phyloP scores from a whole-genome alignment of 2,329 filamentous ascomycete species.

The Myrmaecium sp. region DNA sequence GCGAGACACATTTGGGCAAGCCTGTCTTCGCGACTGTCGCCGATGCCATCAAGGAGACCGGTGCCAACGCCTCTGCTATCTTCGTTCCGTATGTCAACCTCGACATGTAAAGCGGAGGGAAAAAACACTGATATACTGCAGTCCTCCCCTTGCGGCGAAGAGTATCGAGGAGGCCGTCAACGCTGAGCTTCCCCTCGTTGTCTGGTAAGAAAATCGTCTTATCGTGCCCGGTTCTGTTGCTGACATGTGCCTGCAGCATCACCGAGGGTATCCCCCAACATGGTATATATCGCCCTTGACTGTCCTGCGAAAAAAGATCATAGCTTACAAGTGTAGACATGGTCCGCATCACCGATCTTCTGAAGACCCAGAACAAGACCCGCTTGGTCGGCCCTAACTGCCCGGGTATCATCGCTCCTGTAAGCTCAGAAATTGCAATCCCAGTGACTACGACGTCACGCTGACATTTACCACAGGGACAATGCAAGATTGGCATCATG shows the following conservation, averaged over 20 bases:
- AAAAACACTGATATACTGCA: slow-evolving; percentile 23
- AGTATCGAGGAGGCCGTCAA: slow-evolving; percentile 93
- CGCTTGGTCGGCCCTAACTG: slow-evolving; percentile 95
- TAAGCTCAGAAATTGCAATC: slow-evolving; percentile 18
- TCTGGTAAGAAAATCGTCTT: slow-evolving; percentile 43
- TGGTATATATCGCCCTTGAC: slow-evolving; percentile 35
- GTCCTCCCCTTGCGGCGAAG: slow-evolving; percentile 76
- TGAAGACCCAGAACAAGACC: slow-evolving; percentile 95
- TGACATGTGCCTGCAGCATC: slow-evolving; percentile 37
- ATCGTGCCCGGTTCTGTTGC: slow-evolving; percentile 7
- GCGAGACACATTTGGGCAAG: slow-evolving; percentile 69
- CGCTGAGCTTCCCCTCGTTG: slow-evolving; percentile 85
- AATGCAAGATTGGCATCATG: slow-evolving; percentile 99
- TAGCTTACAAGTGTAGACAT: slow-evolving; percentile 48
- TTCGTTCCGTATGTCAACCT: slow-evolving; percentile 63
- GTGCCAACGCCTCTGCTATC: slow-evolving; percentile 81
- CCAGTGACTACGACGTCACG: background rate
- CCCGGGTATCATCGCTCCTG: slow-evolving; percentile 81
- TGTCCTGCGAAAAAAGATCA: too few relatives aligned
- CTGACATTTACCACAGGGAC: slow-evolving; percentile 39
- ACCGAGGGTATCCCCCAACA: slow-evolving; percentile 97
- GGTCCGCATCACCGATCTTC: slow-evolving; percentile 95
- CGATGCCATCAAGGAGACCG: slow-evolving; percentile 79
- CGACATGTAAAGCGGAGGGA: too few relatives aligned
- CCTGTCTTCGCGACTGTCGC: slow-evolving; percentile 84